These are phyloP conservation scores for Neurospora africana DNA, from an alignment of 495 filamentous ascomycete genomes.

Conservation along the genomic window DNA sequence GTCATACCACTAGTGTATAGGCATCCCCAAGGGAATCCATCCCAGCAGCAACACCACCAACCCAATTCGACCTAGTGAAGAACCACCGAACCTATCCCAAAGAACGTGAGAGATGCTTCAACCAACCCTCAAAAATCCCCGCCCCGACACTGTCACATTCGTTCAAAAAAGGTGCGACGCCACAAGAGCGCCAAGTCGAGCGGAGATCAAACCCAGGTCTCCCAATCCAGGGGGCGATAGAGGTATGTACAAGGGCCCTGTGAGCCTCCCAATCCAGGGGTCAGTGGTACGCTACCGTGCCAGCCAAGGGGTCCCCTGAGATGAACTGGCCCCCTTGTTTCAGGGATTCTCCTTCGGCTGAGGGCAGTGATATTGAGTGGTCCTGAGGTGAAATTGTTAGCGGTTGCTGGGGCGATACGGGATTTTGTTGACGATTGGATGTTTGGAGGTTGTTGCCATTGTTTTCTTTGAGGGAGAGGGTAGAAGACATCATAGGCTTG, in stretches of 20 bases:
- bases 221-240: neutral
- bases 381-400: neutral
- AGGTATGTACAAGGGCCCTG: neutral
- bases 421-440: neutral
- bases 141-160: neutral
- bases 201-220: neutral
- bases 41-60: neutral
- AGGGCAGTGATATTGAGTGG: neutral
- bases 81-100: neutral
- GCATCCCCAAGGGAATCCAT: neutral
- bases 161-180: neutral
- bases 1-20: neutral
- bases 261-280: neutral
- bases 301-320: neutral
- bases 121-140: neutral
- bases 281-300: neutral
- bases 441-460: neutral
- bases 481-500: neutral
- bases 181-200: neutral
- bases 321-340: no score
- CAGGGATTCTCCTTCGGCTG: neutral
- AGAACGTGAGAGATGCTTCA: neutral
- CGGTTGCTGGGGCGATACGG: neutral
- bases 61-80: neutral
- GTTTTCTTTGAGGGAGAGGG: neutral